Percentiles rank a stretch among this genome's conserved stretches.
phyloP scores from a whole-genome alignment of 306 rosid genomes.

The Arachis hypogaea region DNA sequence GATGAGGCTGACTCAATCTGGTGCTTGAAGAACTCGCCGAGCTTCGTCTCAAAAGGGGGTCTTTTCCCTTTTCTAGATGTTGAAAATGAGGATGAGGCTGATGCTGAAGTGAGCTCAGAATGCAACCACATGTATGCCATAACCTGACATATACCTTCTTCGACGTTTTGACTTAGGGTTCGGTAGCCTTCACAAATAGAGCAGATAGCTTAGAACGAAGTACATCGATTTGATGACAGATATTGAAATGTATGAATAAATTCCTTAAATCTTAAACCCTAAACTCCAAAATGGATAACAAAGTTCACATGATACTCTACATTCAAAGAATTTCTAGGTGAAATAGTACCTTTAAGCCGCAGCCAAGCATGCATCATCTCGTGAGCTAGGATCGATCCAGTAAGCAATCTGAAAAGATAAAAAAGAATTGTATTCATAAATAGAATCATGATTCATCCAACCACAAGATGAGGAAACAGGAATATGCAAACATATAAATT shows the following conservation, averaged over 20 bases:
- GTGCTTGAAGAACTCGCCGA: constrained; percentile 92
- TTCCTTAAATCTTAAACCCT: too few relatives aligned
- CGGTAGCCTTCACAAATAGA: constrained; percentile 72
- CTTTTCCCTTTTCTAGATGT: constrained; percentile 52
- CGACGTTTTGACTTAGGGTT: constrained; percentile 87
- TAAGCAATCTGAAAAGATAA: constrained; percentile 65
- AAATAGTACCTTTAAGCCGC: constrained; percentile 75
- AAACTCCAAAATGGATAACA: not conserved
- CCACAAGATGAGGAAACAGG: not conserved
- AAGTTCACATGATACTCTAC: constrained; percentile 13
- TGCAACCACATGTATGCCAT: constrained; percentile 96
- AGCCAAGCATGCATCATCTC: constrained; percentile 99
- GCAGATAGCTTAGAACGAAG: constrained; percentile 7
- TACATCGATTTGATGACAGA: constrained; percentile 16
- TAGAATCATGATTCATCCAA: constrained; percentile 29
- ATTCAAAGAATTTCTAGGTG: constrained; percentile 11
- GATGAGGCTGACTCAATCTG: constrained; percentile 81
- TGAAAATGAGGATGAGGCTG: constrained; percentile 58
- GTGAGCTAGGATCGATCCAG: constrained; percentile 95
- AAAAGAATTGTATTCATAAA: constrained; percentile 56
- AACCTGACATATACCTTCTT: constrained; percentile 99
- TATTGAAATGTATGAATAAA: not conserved
- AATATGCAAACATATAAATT: too few relatives aligned
- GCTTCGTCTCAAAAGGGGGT: constrained; percentile 78
- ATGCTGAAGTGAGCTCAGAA: constrained; percentile 66